Evolutionary conservation across 306 rosid genomes (phyloP), one percentile per base, ranked within the genome.

Genomic region (Acacia melanoxylon): DNA sequence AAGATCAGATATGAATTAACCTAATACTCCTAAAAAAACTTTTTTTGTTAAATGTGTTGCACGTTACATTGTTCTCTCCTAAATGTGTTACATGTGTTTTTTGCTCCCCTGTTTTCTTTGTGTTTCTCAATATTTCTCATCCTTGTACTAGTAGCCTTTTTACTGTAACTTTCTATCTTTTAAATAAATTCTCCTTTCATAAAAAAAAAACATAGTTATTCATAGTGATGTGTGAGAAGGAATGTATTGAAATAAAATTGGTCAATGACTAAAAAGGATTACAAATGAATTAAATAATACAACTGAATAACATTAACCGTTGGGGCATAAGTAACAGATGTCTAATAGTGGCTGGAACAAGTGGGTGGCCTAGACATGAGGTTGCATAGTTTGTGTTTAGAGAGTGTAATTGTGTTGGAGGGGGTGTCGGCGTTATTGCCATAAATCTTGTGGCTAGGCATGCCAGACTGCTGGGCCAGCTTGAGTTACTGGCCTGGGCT

Each of bases 341-440:
- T 80, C 74, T 77, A 76, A 68, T 68, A 75, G 62, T 87, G 80
- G 78, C 77, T 78, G 68, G 16, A 81, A 42, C 96, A 27, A 27
- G 29, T 27, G 1, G 1, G 29, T 27, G 87, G 80, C 35, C 84
- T 77, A 13, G 94, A 80, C 90, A 90, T 87, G 27, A 93, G 91
- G 59, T 73, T 87, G 2, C 78, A 59, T 24, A 95, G 89, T 86
- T 91, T 93, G 13, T 71, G 77, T 3, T 89, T 87, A 8, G 98
- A 95, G 19, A 95, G 15, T 69, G 85, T 69, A 74, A 84, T 85
- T 81, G 82, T 85, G 17, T 51, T 62, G 17, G 76, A 8, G 46
- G 75, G 74, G 51, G 33, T 70, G 56, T 54, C 51, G 31, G 78
- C 5, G 49, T 75, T 80, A 10, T 83, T 66, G 2, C 91, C 89